Evolutionary conservation across 306 rosid species (phyloP), one percentile per base, ranked within the genome.

Genomic region (Arachis stenosperma): DNA sequence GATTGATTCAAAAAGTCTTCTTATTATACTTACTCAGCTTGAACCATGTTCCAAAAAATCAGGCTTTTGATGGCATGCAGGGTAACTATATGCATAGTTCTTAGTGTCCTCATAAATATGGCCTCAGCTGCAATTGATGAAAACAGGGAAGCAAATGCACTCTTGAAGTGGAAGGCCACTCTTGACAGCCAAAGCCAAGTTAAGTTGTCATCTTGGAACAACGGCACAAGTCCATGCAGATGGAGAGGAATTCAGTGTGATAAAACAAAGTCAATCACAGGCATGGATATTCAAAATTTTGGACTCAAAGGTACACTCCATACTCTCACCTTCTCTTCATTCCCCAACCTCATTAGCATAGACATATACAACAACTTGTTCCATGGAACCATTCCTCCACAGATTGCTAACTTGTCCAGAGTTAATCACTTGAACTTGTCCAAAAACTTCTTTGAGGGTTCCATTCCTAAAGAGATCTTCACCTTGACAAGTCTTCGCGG

Each of bases 231-330:
- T 69, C 63, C 62, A 44, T 80, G 84, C 73, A 63, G 7, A 14
- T 75, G 80, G 84, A 0, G 15, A 63, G 84, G 69, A 47, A 57
- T 80, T 40, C 3, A 40, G 0, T 80, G 84, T 64, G 74, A 80
- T 54, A 57, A 70, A 22, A 46, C 73, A 8, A 64, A 39, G 0
- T 75, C 74, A 0, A 29, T 80, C 30, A 27, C 63, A 11, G 29
- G 0, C 51, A 69, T 75, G 56, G 8, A 30, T 33, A 69, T 80
- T 63, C 2, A 43, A 55, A 29, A 6, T 48, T 64, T 9, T 8
- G 59, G 59, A 75, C 77, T 80, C 0, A 47, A 75, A 80, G 84
- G 80, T 80, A 75, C 80, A 63, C 84, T 75, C 3, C 69, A 80
- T 58, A 69, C 69, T 40, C 69, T 80, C 14, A 40, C 6, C 4